Conservation (phyloP, 495 filamentous ascomycete species). For the Cercophora newfieldiana region DNA sequence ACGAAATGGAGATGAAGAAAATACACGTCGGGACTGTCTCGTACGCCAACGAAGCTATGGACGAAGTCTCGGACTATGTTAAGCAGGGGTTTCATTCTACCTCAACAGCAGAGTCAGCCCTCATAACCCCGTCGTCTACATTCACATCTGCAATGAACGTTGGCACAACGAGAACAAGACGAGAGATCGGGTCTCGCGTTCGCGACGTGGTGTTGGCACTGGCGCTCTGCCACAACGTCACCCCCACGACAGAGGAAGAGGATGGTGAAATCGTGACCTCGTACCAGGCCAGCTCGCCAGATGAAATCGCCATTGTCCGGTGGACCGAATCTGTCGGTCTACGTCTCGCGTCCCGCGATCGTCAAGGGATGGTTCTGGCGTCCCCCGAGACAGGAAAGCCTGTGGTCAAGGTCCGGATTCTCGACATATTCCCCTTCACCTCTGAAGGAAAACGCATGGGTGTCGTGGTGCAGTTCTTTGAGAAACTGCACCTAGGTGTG, state of each 20-base stretch:
- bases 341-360: constrained; percentile 80
- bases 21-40: constrained; percentile 97
- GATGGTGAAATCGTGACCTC: constrained; percentile 74
- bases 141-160: constrained; percentile 58
- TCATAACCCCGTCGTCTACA: constrained; percentile 75
- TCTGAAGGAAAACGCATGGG: constrained; percentile 98
- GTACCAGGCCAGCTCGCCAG: constrained; percentile 95
- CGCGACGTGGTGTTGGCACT: constrained; percentile 88
- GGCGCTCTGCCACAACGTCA: constrained; percentile 96
- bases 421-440: constrained; percentile 97
- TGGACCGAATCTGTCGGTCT: constrained; percentile 95
- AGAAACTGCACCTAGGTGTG: constrained; percentile 45
- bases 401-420: constrained; percentile 83
- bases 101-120: constrained; percentile 35
- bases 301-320: constrained; percentile 96
- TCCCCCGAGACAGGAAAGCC: constrained; percentile 72
- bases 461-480: constrained; percentile 82
- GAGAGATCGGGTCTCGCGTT: constrained; percentile 91
- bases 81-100: constrained; percentile 71
- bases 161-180: constrained; percentile 72
- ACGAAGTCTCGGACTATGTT: constrained; percentile 86
- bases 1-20: constrained; percentile 99
- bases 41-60: constrained; percentile 98
- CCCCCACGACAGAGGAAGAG: constrained; percentile 77
- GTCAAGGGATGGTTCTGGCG: constrained; percentile 77